Conservation (phyloP, 768 basidiomycete genomes). For the Trametes maxima region DNA sequence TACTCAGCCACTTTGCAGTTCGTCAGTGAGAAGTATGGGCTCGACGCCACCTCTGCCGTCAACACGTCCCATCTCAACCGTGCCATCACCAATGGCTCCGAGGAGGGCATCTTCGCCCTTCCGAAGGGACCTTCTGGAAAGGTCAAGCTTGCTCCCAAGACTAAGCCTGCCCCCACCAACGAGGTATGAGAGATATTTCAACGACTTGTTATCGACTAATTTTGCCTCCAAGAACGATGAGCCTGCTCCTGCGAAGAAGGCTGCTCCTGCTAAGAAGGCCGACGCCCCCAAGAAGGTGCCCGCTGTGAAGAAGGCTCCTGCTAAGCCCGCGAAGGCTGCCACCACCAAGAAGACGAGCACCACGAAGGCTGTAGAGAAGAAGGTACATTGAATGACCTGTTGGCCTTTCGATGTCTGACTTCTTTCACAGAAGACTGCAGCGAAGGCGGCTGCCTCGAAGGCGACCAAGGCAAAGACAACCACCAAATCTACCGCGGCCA, state of each 20-base stretch:
- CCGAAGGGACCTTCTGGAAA: slow-evolving; percentile 73
- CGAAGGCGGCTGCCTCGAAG: slow-evolving; percentile 35
- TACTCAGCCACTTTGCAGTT: slow-evolving; percentile 37
- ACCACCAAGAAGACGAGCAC: slow-evolving; percentile 39
- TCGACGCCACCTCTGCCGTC: slow-evolving; percentile 41
- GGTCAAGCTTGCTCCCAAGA: slow-evolving; percentile 71
- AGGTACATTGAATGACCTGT: slow-evolving; percentile 21
- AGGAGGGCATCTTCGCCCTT: slow-evolving; percentile 53
- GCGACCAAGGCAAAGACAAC: slow-evolving; percentile 27
- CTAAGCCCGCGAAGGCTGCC: slow-evolving; percentile 35
- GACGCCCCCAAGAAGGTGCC: slow-evolving; percentile 35
- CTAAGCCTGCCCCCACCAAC: slow-evolving; percentile 47
- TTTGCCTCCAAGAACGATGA: slow-evolving; percentile 38
- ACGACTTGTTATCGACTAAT: slow-evolving; percentile 13
- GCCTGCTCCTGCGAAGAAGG: slow-evolving; percentile 36
- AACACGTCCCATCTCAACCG: slow-evolving; percentile 51
- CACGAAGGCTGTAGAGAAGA: slow-evolving; percentile 38
- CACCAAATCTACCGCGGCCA: slow-evolving; percentile 27
- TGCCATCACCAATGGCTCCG: slow-evolving; percentile 56
- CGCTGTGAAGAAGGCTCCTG: slow-evolving; percentile 32
- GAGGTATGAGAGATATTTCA: slow-evolving; percentile 47
- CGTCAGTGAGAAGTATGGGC: slow-evolving; percentile 56
- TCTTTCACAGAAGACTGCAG: slow-evolving; percentile 29
- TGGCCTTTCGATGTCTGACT: neutral
- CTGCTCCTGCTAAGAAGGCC: slow-evolving; percentile 30